Evolutionary conservation across 2,329 filamentous ascomycete genomes (phyloP), one percentile per base, ranked within the genome.

Genomic region (Epicoccum sorghinum): DNA sequence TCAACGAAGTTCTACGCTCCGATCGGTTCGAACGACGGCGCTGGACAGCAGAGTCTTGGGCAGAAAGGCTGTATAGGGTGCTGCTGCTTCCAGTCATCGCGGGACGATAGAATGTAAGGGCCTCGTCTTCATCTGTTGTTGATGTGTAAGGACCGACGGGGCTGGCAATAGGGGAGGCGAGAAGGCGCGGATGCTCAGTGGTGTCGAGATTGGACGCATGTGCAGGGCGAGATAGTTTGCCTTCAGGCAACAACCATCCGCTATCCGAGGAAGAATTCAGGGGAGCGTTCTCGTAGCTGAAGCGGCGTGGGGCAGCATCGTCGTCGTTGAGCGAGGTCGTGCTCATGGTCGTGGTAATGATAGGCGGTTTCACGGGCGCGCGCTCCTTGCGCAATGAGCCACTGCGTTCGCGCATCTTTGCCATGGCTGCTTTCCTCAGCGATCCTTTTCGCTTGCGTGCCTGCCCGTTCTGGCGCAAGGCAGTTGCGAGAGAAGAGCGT

Each of bases 61-160:
- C 50, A 29, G 64, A 60, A 6, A 61, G 53, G 47, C 58, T 59
- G 55, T 66, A 70, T 24, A 79, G 72, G 14, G 79, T 78, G 8
- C 79, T 77, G 36, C 69, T 78, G 52, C 76, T 78, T 51, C 76
- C 78, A 29, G 71, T 69, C 52, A 60, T 51, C 25, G 72, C 60
- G 32, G 71, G 73, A 7, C 69, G 75, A 45, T 71, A 72, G 64
- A 93, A 87, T 33, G 88, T 86, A 27, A 91, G 77, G 13, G 85
- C 76, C 45, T 96, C 91, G 58, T 96, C 91, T 55, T 96, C 91
- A 70, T 96, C 90, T 1, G 90, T 96, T 3, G 89, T 92, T 24
- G 88, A 90, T 33, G 87, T 83, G 67, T 89, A 82, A 12, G 83
- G 82, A 54, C 85, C 80, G 18, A 81, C 80, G 30, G 84, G 82